Evolutionary conservation across 139 green algal species (phyloP), one percentile per base, ranked within the genome.

Genomic region (Coccomyxa sp.): DNA sequence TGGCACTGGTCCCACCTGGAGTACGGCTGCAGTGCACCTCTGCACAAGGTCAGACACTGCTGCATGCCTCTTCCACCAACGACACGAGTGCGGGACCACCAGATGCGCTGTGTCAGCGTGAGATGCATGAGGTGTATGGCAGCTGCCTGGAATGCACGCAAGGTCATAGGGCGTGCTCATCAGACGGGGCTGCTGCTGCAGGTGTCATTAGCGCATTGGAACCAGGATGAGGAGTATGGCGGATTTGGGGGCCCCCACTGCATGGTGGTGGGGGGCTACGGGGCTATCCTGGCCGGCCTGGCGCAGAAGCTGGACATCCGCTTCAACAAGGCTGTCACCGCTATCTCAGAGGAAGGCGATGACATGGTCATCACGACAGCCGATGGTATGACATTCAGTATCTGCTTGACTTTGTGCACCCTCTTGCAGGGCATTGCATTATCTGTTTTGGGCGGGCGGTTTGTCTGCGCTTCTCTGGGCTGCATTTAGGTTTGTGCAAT

Each of bases 1-100:
- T 97, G 93, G 94, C 93, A 97, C 86, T 93, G 88, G 82, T 93
- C 94, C 7, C 91, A 97, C 78, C 72, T 96, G 38, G 94, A 98
- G 84, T 98, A 98, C 77, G 94, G 92, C 31, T 97, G 93, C 87
- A 89, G 86, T 37, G 90, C 90, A 0, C 44, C 73, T 0, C 78
- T 95, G 72, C 40, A 75, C 16, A 77, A 91, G 74, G 79, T 89
- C 40, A 29, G n/a, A n/a, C n/a, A n/a, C n/a, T n/a, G n/a, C n/a
- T n/a, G n/a, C n/a, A n/a, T n/a, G n/a, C n/a, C n/a, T n/a, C n/a
- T n/a, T n/a, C n/a, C n/a, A n/a, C n/a, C n/a, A n/a, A n/a, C n/a
- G n/a, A n/a, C n/a, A n/a, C n/a, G n/a, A n/a, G n/a, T n/a, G n/a
- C n/a, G n/a, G n/a, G n/a, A n/a, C n/a, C n/a, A n/a, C n/a, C n/a